Conservation (phyloP, 2,329 filamentous ascomycete species). For the Alternaria gaisen region DNA sequence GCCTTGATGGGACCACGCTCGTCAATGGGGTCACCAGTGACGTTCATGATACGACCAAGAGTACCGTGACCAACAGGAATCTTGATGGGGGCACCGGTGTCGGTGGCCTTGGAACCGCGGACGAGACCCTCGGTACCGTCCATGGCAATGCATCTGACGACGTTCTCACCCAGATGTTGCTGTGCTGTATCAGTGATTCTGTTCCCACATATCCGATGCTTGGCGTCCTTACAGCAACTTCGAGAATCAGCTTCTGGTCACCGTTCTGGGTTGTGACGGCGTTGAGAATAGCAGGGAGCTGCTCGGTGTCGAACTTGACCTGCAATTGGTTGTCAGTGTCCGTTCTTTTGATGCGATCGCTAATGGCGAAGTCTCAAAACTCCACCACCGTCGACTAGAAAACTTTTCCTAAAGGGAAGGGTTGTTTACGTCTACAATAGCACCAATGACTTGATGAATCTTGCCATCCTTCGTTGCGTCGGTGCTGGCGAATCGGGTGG, state of each 20-base stretch:
- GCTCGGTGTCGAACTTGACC: constrained; percentile 97
- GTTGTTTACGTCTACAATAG: constrained; percentile 85
- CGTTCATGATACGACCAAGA: constrained; percentile 99
- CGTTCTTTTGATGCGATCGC: constrained; percentile 34
- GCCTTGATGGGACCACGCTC: constrained; percentile 98
- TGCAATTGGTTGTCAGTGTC: constrained; percentile 57
- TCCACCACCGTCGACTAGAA: constrained; percentile 20
- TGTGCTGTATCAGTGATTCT: constrained; percentile 54
- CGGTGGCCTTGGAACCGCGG: constrained; percentile 83
- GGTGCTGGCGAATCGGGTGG: constrained; percentile 69
- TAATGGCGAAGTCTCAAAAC: too few species aligned
- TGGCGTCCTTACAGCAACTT: constrained; percentile 82
- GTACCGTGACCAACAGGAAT: constrained; percentile 94
- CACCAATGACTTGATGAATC: constrained; percentile 77
- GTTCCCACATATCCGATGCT: constrained; percentile 31
- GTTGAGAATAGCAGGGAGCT: constrained; percentile 97
- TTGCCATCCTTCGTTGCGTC: constrained; percentile 67
- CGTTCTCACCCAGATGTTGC: constrained; percentile 99
- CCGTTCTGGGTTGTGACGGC: constrained; percentile 91
- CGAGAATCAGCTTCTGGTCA: constrained; percentile 92
- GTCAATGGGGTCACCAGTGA: constrained; percentile 99
- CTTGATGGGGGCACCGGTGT: constrained; percentile 95
- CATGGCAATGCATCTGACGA: constrained; percentile 99
- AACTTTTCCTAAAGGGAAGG: constrained; percentile 38
- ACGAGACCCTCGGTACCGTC: constrained; percentile 99